phyloP scores from a whole-genome alignment of 176 grass and related monocot genomes.

The Musa acuminata region DNA sequence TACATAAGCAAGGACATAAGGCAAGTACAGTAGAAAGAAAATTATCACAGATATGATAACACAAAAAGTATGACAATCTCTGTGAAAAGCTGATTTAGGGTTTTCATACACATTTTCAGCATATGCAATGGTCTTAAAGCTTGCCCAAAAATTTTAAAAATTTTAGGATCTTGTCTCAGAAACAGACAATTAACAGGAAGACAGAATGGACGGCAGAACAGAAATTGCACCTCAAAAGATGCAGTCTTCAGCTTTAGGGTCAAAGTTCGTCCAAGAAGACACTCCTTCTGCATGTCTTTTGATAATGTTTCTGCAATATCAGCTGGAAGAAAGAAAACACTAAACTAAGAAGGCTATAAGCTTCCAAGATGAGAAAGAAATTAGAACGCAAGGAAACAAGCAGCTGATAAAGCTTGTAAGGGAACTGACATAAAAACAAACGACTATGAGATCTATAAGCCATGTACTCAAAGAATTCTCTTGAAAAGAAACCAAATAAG shows the following conservation, averaged over 20 bases:
- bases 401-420: not conserved
- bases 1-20: not conserved
- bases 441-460: not conserved
- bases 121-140: not conserved
- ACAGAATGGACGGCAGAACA: not conserved
- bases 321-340: constrained; percentile 30
- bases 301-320: constrained; percentile 70
- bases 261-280: constrained; percentile 57
- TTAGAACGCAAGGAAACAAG: not conserved
- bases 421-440: not conserved
- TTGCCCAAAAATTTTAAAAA: not conserved
- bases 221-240: constrained; percentile 60
- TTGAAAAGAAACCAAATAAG: not conserved
- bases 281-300: constrained; percentile 73
- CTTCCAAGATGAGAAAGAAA: not conserved
- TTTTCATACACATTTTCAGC: not conserved
- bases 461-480: not conserved
- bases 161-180: not conserved
- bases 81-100: not conserved
- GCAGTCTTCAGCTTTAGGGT: constrained; percentile 93
- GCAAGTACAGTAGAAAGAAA: not conserved
- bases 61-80: not conserved
- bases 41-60: not conserved
- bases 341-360: not conserved
- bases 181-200: constrained; percentile 5